Evolutionary conservation across 2,329 filamentous ascomycete species (phyloP), one percentile per base, ranked within the genome.

Genomic region (Fusarium sp.): DNA sequence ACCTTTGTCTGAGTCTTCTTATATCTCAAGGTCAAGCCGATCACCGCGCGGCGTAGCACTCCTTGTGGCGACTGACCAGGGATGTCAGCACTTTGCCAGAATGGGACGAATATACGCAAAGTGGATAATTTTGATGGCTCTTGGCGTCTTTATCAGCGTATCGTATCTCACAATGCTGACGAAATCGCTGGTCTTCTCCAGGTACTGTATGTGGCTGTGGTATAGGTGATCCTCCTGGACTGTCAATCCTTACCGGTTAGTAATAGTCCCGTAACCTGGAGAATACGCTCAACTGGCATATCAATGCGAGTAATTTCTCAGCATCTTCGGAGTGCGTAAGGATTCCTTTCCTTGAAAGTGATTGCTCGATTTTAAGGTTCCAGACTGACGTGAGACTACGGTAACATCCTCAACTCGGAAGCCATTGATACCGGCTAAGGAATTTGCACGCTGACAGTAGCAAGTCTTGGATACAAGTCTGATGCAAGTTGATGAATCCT

Each of bases 51-150:
- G 52, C 40, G 43, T 64, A n/a, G 25, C 25, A 63, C 45, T 52
- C 37, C 40, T 27, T 37, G 47, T 37, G 30, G 59, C 38, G 35
- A 64, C 33, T 66, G 8, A 56, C n/a, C 38, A 27, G 20, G 38
- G 37, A 50, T 47, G 65, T 67, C 47, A 67, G 65, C 65, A 47
- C 65, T 66, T 67, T 43, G 9, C 65, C 38, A 47, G 37, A 58
- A 63, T 47, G 40, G 47, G 65, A 67, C 40, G 33, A 63, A 62
- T 66, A 66, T 14, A 43, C 64, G 63, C 43, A n/a, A 25, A 54
- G 63, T 61, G 63, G 56, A 45, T 35, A 57, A 14, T 33, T 52
- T 56, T 40, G 45, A 56, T 15, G 25, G 14, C 25, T 25, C 15
- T 17, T 61, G 22, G 57, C 22, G 33, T 35, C 47, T 32, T 43